phyloP scores from a whole-genome alignment of 2,329 filamentous ascomycete species.

The Paraconiothyrium brasiliense region DNA sequence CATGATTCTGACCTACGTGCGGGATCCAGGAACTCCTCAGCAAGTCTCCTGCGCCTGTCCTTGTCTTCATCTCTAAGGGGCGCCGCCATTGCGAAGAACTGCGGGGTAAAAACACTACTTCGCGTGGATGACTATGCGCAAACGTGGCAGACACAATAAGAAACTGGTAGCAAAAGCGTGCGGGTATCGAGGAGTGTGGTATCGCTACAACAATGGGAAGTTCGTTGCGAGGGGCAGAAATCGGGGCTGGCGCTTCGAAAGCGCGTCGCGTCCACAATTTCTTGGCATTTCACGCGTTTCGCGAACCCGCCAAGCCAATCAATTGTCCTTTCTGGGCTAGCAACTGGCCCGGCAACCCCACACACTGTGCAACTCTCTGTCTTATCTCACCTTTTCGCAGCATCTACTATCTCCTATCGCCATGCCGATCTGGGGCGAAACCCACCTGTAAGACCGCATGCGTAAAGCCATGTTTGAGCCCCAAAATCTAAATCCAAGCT shows the following conservation, averaged over 20 bases:
- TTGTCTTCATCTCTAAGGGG: conserved; percentile 81
- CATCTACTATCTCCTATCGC: background rate
- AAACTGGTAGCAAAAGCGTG: conserved; percentile 10
- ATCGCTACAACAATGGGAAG: conserved; percentile 19
- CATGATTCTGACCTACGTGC: conserved; percentile 68
- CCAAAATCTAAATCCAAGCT: background rate
- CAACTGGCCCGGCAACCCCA: conserved; percentile 6
- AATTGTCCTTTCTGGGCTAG: background rate
- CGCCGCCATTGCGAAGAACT: conserved; percentile 38
- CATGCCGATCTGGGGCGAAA: background rate
- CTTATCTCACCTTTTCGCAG: background rate
- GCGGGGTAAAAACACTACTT: conserved; percentile 5
- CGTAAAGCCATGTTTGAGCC: background rate
- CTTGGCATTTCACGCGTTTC: background rate
- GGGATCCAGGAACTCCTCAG: conserved; percentile 90
- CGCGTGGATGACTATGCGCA: background rate
- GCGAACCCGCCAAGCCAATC: background rate
- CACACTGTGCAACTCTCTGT: background rate
- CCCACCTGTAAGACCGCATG: background rate
- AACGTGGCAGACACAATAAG: background rate
- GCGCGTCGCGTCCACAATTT: background rate
- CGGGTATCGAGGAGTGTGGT: conserved; percentile 25
- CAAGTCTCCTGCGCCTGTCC: conserved; percentile 82
- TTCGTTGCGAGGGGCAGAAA: conserved; percentile 27
- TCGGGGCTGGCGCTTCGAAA: conserved; percentile 23